Evolutionary conservation across 1,284 basidiomycete species (phyloP).

Genomic region (Ceratobasidium sp.): DNA sequence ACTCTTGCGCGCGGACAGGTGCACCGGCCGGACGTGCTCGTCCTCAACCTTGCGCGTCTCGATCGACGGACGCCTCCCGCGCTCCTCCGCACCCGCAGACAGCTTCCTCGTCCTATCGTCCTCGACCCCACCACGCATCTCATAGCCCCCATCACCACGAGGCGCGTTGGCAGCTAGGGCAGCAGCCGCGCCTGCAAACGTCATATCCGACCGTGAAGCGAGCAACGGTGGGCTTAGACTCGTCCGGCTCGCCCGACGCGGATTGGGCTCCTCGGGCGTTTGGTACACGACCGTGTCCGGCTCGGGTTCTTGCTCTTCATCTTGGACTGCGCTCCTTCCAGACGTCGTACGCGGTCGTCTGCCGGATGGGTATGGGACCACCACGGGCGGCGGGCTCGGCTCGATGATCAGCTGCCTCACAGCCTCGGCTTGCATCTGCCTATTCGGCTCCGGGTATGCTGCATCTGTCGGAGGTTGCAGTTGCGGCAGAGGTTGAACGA

Average conservation of each 20-base stretch:
- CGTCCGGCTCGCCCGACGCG: conserved; percentile 5
- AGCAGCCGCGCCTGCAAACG: conserved; percentile 17
- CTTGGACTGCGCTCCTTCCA: conserved; percentile 4
- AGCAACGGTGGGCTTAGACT: conserved; percentile 5
- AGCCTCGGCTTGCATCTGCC: conserved; percentile 15
- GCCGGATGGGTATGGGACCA: background rate
- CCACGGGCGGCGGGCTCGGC: conserved; percentile 26
- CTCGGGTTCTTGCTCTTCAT: conserved; percentile 13
- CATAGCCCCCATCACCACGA: conserved; percentile 35
- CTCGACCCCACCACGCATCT: conserved; percentile 5
- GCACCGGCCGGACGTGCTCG: background rate
- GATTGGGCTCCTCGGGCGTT: background rate
- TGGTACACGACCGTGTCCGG: conserved; percentile 36
- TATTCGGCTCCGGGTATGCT: conserved; percentile 16
- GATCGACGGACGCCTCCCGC: conserved; percentile 4
- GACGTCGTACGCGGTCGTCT: conserved; percentile 21
- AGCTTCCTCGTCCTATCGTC: conserved; percentile 17
- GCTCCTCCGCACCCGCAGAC: conserved; percentile 28
- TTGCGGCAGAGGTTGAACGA: too few relatives aligned
- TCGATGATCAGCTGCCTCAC: conserved; percentile 17
- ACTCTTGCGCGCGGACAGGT: conserved; percentile 2
- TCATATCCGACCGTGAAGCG: conserved; percentile 30
- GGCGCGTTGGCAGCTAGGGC: conserved; percentile 8
- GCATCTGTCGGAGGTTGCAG: background rate
- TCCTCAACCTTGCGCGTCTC: conserved; percentile 13